Evolutionary conservation across 805 yeast species (phyloP), one percentile per base, ranked within the genome.

Genomic region (Candida verbasci): DNA sequence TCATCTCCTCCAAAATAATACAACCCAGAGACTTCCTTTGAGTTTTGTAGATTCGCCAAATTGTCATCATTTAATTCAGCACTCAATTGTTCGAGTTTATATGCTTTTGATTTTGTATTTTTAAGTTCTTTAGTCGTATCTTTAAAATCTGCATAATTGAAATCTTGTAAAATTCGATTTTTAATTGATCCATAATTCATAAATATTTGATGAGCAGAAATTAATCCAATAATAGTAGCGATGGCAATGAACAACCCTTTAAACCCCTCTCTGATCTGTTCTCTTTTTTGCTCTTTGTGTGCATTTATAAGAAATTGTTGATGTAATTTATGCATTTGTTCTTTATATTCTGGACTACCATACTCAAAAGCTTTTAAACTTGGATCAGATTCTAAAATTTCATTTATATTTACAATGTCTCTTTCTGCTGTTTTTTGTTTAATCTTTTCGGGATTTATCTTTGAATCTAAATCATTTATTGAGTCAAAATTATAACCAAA

Each of bases 191-290:
- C 60, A 55, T 70, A 72, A 45, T 76, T 66, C 55, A 62, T 56
- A 35, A 65, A 52, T 4, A 62, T 31, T 38, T 72, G 72, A 46
- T 67, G 73, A 1, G 55, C 61, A 14, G 69, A 63, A 8, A 70
- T 34, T 1, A 70, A 48, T 3, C 63, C 67, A 10, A 58, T 56
- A 4, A 78, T 45, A 1, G 65, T 53, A 6, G 55, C 40, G 0
- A 66, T 17, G 3, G 83, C 82, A 11, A 62, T 47, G 0, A 60
- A 58, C 3, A 67, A 47, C 0, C 75, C 78, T 43, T 71, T 70
- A 34, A 70, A 40, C 35, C 71, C 59, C 47, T 72, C 73, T 25
- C 53, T 55, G 35, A 59, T 44, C 47, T 74, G 78, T 41, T 56
- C 60, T 17, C 61, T 43, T 40, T 50, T 46, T 17, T 53, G 39